These are phyloP conservation scores for Geranium incanum DNA, from an alignment of 441 rosid genomes.

Conservation along the genomic window DNA sequence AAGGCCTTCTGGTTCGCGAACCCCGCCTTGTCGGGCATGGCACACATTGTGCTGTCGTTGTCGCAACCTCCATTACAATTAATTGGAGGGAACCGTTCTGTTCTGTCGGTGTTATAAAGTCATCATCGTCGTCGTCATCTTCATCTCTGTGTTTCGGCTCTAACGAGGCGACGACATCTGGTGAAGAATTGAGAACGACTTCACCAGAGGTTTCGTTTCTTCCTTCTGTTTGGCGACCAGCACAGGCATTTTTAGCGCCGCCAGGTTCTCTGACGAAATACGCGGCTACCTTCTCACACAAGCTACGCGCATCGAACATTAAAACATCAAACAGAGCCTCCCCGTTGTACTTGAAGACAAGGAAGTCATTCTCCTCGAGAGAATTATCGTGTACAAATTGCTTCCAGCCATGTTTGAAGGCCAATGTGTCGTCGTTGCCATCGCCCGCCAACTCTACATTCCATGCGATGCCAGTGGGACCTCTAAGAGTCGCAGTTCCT, in stretches of 20 bases:
- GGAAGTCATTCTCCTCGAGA: neutral
- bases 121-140: neutral
- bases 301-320: neutral
- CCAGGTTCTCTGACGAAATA: neutral
- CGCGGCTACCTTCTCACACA: neutral
- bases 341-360: neutral
- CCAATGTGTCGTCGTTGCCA: neutral
- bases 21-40: neutral
- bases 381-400: constrained; percentile 2
- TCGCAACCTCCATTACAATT: neutral
- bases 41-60: neutral
- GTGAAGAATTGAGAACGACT: neutral
- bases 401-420: constrained; percentile 6
- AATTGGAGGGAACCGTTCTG: neutral
- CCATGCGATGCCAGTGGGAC: neutral
- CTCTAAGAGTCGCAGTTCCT: neutral
- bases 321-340: neutral
- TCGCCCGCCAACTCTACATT: neutral
- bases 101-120: neutral
- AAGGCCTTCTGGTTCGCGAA: neutral
- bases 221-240: neutral
- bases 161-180: neutral
- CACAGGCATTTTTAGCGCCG: neutral
- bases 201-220: neutral
- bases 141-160: neutral